These are phyloP conservation scores for Drechslerella dactyloides DNA, from an alignment of 2,329 filamentous ascomycete species.

Conservation along the genomic window DNA sequence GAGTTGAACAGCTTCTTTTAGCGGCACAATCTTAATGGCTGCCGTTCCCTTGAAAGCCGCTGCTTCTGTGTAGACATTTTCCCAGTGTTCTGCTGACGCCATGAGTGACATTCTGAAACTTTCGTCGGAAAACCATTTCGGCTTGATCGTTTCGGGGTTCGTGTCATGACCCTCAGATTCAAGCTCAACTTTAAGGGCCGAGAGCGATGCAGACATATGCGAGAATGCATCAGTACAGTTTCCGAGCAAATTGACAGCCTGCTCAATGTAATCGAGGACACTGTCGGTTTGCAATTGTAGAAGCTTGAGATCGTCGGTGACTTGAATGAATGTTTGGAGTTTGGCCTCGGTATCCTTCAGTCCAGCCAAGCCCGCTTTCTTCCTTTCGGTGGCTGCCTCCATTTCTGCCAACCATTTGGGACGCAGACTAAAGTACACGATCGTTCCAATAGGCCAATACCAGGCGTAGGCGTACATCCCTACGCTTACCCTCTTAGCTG, in stretches of 20 bases:
- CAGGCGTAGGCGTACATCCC: constrained; percentile 28
- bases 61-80: constrained; percentile 32
- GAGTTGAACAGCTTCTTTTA: constrained; percentile 22
- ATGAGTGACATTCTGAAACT: constrained; percentile 43
- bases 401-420: constrained; percentile 40
- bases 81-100: constrained; percentile 37
- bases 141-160: constrained; percentile 34
- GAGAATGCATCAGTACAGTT: constrained; percentile 37
- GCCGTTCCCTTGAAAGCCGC: constrained; percentile 42
- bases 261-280: constrained; percentile 38
- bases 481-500: constrained; percentile 19
- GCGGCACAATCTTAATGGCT: constrained; percentile 31
- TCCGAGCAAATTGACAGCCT: constrained; percentile 30
- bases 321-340: constrained; percentile 24
- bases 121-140: constrained; percentile 44
- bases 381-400: constrained; percentile 20
- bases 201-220: constrained; percentile 40
- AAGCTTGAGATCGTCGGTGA: constrained; percentile 33
- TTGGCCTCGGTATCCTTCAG: constrained; percentile 14
- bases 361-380: constrained; percentile 19
- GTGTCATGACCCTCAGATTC: constrained; percentile 40
- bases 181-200: constrained; percentile 34
- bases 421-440: constrained; percentile 31
- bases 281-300: constrained; percentile 44
- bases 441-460: constrained; percentile 33